Conservation (phyloP, 2,329 filamentous ascomycete genomes). For the Pseudogymnoascus sp. region DNA sequence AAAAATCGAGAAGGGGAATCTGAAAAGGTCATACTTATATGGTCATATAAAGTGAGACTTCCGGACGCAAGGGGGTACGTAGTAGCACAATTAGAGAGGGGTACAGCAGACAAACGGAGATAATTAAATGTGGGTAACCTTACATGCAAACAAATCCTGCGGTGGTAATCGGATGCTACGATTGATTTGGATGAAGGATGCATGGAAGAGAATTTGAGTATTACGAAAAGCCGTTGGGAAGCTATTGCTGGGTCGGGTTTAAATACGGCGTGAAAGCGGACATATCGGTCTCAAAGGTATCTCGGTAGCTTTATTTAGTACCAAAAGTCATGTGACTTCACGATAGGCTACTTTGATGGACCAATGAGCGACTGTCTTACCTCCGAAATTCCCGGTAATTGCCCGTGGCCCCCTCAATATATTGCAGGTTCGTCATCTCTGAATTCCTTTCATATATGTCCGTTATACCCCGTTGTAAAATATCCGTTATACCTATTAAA, state of each 20-base stretch:
- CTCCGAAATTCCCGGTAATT: constrained; percentile 1
- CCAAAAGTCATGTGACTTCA: neutral
- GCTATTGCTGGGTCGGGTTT: neutral
- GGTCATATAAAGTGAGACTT: constrained; percentile 1
- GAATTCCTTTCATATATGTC: neutral
- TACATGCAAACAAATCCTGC: neutral
- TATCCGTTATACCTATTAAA: neutral
- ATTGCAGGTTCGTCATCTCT: neutral
- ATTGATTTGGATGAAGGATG: neutral
- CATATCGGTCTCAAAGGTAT: neutral
- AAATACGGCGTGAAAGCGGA: neutral
- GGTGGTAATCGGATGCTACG: neutral
- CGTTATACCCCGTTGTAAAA: neutral
- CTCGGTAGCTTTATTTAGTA: neutral
- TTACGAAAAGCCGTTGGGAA: neutral
- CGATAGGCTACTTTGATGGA: neutral
- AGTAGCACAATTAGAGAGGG: neutral
- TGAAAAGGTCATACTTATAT: neutral
- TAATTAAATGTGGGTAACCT: constrained; percentile 4
- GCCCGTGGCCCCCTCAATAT: neutral
- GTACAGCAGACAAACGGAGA: neutral
- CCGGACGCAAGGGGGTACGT: neutral
- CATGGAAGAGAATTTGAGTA: neutral
- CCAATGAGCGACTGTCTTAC: neutral
- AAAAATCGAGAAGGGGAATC: neutral